Evolutionary conservation across 129 eudicot species (phyloP), one percentile per base, ranked within the genome.

Genomic region (Chrysanthemum lavandulifolium): DNA sequence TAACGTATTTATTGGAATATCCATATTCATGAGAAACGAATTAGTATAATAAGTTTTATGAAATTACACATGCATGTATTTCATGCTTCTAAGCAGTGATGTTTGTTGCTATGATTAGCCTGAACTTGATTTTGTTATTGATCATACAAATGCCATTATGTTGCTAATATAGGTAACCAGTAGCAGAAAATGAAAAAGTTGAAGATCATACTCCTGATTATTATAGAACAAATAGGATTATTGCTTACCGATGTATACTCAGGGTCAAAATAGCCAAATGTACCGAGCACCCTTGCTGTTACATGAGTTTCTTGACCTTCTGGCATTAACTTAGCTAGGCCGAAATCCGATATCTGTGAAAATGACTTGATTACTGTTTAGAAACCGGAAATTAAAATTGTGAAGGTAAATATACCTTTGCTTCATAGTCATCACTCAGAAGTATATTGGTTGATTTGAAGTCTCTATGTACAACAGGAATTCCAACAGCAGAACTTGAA

Each of bases 381-480:
- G 21, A 19, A 19, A 19, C 21, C 21, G 21, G 21, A 19, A 19
- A 19, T 19, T 19, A 19, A 19, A 19, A 19, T 0, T 19, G 21
- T 19, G 21, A 19, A 19, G 21, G 21, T 19, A 45, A 29, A 19
- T 60, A 36, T 83, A 88, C 99, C 96, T 95, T 95, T 61, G 99
- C 96, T 78, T 95, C 99, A 40, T 80, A 95, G 75, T 95, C 88
- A 67, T 67, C 73, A 61, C 85, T 68, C 13, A 95, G 73, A 75
- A 95, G 97, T 60, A 95, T 84, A 77, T 95, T 95, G 83, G 97
- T 90, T 18, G 99, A 90, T 91, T 95, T 95, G 82, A 95, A 91
- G 79, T 95, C 99, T 82, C 99, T 84, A 59, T 95, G 99, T 59
- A 95, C 84, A 55, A 95, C 94, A 45, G 99, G 99, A 81, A 91